Evolutionary conservation across 495 filamentous ascomycete genomes (phyloP).

Genomic region (Penicillium robsamsonii): DNA sequence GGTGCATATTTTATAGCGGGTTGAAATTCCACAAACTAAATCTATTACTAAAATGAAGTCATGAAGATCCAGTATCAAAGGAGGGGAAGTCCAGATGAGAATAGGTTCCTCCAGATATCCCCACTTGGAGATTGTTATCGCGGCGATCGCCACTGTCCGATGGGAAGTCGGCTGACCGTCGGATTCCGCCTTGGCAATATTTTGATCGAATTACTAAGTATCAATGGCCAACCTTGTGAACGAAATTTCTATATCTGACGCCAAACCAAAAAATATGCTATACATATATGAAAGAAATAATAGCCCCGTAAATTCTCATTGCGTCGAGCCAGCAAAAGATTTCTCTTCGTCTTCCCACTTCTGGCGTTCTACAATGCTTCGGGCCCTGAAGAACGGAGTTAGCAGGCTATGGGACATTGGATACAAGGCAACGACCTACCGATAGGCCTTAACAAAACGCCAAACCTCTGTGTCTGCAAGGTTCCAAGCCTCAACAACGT

Average conservation of each 20-base stretch:
- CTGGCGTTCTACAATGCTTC: conserved; percentile 45
- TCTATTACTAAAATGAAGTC: conserved; percentile 7
- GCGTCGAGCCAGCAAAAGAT: conserved; percentile 36
- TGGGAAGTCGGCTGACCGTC: conserved; percentile 8
- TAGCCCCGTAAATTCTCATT: conserved; percentile 5
- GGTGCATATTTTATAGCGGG: conserved; percentile 21
- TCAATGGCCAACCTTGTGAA: too few relatives aligned
- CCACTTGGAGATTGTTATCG: conserved; percentile 13
- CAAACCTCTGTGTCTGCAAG: conserved; percentile 90
- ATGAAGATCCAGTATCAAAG: conserved; percentile 5
- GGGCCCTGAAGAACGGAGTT: conserved; percentile 31
- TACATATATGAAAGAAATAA: conserved; percentile 19
- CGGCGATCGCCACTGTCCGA: conserved; percentile 51
- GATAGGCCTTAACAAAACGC: conserved; percentile 79
- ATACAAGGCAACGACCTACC: conserved; percentile 24
- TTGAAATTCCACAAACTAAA: conserved; percentile 18
- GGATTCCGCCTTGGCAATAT: conserved; percentile 13
- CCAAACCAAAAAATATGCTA: conserved; percentile 16
- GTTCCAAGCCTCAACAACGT: conserved; percentile 86
- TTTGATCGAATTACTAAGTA: not conserved
- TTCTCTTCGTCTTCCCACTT: conserved; percentile 49
- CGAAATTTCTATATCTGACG: conserved; percentile 15
- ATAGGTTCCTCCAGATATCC: conserved; percentile 9
- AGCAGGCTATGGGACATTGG: conserved; percentile 9
- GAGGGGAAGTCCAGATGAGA: conserved; percentile 18